phyloP scores from a whole-genome alignment of 768 basidiomycete species.

The Lenzites betulinus region DNA sequence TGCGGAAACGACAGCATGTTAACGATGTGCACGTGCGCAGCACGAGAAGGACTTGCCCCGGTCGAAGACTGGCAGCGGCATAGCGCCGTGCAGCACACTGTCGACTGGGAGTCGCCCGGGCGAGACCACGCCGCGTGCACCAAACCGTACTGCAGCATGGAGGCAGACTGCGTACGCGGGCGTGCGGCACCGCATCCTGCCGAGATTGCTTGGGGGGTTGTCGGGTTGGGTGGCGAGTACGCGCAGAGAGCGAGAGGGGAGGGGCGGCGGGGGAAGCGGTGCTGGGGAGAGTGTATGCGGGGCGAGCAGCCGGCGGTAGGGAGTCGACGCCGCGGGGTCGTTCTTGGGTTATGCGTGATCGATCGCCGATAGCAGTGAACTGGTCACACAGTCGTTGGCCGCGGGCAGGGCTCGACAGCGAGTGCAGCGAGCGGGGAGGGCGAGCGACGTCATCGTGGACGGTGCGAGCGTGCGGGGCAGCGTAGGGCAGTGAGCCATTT shows the following conservation, averaged over 20 bases:
- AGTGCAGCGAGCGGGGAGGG: not conserved
- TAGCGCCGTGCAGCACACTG: too few relatives aligned
- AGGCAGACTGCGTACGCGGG: not conserved
- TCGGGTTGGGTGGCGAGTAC: not conserved
- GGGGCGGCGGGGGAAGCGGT: not conserved
- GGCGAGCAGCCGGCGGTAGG: too few relatives aligned
- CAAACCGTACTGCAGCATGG: too few relatives aligned
- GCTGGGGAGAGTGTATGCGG: not conserved
- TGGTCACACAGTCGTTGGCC: not conserved
- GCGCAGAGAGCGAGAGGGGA: not conserved
- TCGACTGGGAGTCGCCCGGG: too few relatives aligned
- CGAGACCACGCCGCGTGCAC: too few relatives aligned
- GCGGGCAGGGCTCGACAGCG: not conserved
- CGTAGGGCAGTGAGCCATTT: not conserved
- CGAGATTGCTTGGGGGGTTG: not conserved
- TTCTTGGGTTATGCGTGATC: not conserved
- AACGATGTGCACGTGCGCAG: too few relatives aligned
- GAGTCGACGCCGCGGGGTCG: too few relatives aligned
- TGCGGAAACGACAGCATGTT: too few relatives aligned
- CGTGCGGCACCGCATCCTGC: not conserved
- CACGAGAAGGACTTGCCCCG: too few relatives aligned
- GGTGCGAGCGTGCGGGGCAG: not conserved
- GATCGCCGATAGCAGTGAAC: constrained; percentile 6
- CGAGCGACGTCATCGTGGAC: not conserved
- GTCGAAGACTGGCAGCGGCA: too few relatives aligned